Conservation (phyloP, 164 flowering plant species). For the Sedum album region DNA sequence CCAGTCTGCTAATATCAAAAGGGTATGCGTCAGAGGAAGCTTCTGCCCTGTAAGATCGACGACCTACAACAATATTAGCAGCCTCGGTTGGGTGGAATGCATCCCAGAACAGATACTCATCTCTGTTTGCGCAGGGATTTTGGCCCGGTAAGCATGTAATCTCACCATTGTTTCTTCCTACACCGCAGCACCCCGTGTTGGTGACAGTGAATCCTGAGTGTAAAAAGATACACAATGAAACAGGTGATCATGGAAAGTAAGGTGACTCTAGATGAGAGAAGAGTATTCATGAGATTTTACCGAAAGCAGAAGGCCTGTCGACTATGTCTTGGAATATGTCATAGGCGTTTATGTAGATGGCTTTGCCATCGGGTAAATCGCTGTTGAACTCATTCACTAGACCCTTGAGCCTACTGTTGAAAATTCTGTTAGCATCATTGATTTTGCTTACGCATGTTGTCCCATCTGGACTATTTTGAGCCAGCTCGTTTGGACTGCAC, state of each 20-base stretch:
- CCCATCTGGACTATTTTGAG: slow-evolving; percentile 43
- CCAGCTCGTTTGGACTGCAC: slow-evolving; percentile 61
- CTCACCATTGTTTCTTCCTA: slow-evolving; percentile 86
- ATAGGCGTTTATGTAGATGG: slow-evolving; percentile 46
- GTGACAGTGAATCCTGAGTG: slow-evolving; percentile 64
- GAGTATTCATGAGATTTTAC: slow-evolving; percentile 17
- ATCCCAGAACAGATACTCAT: slow-evolving; percentile 73
- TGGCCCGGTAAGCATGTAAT: slow-evolving; percentile 75
- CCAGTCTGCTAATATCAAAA: slow-evolving; percentile 5
- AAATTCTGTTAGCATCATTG: slow-evolving; percentile 44
- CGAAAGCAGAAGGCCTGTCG: slow-evolving; percentile 34
- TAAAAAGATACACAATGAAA: too few relatives aligned
- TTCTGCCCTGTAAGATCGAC: too few relatives aligned
- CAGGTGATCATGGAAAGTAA: too few relatives aligned
- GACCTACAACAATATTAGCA: slow-evolving; percentile 19
- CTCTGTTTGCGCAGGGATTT: slow-evolving; percentile 59
- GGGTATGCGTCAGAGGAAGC: too few relatives aligned
- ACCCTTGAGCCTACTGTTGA: slow-evolving; percentile 40
- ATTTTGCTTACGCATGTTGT: slow-evolving; percentile 38
- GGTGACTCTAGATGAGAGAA: too few relatives aligned
- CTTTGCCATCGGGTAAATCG: slow-evolving; percentile 25
- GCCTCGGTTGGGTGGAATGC: slow-evolving; percentile 78
- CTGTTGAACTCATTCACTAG: slow-evolving; percentile 29
- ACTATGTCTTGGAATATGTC: slow-evolving; percentile 54
- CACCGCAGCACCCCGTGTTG: slow-evolving; percentile 79